phyloP scores from a whole-genome alignment of 2,329 filamentous ascomycete species.

The Pseudocercospora pini-densiflorae region DNA sequence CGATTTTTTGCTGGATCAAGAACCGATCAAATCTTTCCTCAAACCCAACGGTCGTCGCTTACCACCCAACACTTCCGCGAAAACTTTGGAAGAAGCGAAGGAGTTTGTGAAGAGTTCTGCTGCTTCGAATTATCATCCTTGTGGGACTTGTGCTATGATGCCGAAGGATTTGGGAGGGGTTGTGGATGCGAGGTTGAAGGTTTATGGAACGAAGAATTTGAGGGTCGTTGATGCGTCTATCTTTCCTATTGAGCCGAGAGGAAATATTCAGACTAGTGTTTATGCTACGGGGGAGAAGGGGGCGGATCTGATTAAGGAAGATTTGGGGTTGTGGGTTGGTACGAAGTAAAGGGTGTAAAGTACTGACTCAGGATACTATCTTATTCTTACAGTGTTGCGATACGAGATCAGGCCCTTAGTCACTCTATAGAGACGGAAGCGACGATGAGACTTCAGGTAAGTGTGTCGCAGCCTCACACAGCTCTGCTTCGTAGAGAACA shows the following conservation, averaged over 20 bases:
- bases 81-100: conserved; percentile 22
- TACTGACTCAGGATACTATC: too few relatives aligned
- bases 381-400: too few relatives aligned
- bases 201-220: conserved; percentile 32
- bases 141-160: conserved; percentile 35
- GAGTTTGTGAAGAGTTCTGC: conserved; percentile 16
- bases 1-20: conserved; percentile 32
- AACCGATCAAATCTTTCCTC: conserved; percentile 14
- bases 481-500: too few relatives aligned
- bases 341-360: too few relatives aligned
- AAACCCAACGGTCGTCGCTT: conserved; percentile 7
- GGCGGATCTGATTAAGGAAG: conserved; percentile 32
- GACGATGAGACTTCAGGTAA: too few relatives aligned
- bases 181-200: conserved; percentile 31
- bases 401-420: too few relatives aligned
- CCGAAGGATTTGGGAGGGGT: conserved; percentile 29
- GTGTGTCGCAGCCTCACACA: too few relatives aligned
- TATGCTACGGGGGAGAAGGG: conserved; percentile 38
- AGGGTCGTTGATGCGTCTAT: conserved; percentile 36
- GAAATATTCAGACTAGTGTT: conserved; percentile 23
- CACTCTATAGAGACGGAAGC: too few relatives aligned
- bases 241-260: conserved; percentile 26
- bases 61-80: conserved; percentile 35
- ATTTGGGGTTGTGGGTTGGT: background rate
- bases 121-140: conserved; percentile 23